Evolutionary conservation across 768 basidiomycete genomes (phyloP).

Genomic region (Lactarius akahatsu): DNA sequence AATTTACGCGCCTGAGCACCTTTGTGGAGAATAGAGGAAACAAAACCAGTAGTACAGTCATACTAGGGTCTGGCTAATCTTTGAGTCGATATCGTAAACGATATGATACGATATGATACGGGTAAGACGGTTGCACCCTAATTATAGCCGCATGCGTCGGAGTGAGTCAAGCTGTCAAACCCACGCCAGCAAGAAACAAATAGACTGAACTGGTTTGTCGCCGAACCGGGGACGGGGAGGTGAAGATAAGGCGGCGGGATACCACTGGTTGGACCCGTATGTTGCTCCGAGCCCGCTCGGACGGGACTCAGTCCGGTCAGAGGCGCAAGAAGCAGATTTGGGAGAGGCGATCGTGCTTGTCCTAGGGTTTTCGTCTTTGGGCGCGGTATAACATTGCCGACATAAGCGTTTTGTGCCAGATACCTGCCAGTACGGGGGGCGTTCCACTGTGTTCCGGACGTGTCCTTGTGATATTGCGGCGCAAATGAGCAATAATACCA

Average conservation of each 20-base stretch:
- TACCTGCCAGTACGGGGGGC: neutral
- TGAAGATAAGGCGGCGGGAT: neutral
- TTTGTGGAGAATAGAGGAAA: neutral
- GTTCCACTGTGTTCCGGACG: neutral
- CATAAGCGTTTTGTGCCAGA: neutral
- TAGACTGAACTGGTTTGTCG: neutral
- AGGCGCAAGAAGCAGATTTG: neutral
- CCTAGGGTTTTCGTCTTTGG: neutral
- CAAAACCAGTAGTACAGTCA: too few species aligned
- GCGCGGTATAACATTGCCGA: neutral
- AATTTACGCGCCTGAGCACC: neutral
- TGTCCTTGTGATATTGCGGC: slow-evolving; percentile 1
- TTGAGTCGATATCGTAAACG: neutral
- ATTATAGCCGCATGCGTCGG: neutral
- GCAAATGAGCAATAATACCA: neutral
- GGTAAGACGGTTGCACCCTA: neutral
- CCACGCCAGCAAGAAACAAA: neutral
- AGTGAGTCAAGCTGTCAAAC: slow-evolving; percentile 1
- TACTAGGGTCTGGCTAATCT: neutral
- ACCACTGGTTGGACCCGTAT: neutral
- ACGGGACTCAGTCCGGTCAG: neutral
- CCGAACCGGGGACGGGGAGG: slow-evolving; percentile 1
- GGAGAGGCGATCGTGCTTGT: neutral
- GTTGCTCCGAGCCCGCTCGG: neutral
- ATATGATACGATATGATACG: neutral